phyloP scores from a whole-genome alignment of 2,329 filamentous ascomycete species.

The Plenodomus tracheiphilus region DNA sequence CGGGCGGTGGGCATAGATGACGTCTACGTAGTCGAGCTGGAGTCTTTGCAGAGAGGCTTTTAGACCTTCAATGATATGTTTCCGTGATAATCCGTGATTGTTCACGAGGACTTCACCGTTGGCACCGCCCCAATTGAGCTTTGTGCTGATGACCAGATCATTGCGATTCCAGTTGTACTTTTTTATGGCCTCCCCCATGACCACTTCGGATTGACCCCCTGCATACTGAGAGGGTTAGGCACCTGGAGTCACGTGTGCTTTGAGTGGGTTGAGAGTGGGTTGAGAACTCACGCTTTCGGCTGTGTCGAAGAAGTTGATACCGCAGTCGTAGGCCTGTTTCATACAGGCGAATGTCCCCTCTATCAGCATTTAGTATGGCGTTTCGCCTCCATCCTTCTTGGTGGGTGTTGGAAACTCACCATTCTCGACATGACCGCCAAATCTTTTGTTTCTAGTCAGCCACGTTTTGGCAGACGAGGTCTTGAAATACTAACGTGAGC shows the following conservation, averaged over 20 bases:
- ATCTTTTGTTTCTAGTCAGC: conserved; percentile 14
- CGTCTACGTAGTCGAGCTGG: conserved; percentile 65
- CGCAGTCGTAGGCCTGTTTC: conserved; percentile 59
- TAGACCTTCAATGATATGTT: conserved; percentile 71
- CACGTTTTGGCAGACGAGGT: neutral
- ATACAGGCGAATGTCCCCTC: conserved; percentile 61
- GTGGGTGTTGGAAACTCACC: conserved; percentile 45
- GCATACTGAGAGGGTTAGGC: conserved; percentile 42
- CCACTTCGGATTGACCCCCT: conserved; percentile 56
- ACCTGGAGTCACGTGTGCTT: too few species aligned
- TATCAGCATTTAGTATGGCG: too few species aligned
- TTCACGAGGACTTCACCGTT: conserved; percentile 60
- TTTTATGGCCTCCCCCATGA: conserved; percentile 61
- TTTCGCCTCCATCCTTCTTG: neutral
- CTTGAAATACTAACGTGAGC: conserved; percentile 62
- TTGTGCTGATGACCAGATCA: conserved; percentile 49
- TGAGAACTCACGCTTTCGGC: conserved; percentile 14
- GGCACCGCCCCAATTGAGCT: conserved; percentile 49
- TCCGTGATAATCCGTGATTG: conserved; percentile 69
- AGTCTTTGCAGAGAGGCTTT: conserved; percentile 63
- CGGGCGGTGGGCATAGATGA: conserved; percentile 71
- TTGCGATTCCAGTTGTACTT: conserved; percentile 60
- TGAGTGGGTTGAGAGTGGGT: neutral
- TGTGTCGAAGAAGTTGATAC: conserved; percentile 48
- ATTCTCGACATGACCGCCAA: conserved; percentile 70